These are phyloP conservation scores for Lasiosphaeria hispida DNA, from an alignment of 495 filamentous ascomycete species.

Conservation along the genomic window DNA sequence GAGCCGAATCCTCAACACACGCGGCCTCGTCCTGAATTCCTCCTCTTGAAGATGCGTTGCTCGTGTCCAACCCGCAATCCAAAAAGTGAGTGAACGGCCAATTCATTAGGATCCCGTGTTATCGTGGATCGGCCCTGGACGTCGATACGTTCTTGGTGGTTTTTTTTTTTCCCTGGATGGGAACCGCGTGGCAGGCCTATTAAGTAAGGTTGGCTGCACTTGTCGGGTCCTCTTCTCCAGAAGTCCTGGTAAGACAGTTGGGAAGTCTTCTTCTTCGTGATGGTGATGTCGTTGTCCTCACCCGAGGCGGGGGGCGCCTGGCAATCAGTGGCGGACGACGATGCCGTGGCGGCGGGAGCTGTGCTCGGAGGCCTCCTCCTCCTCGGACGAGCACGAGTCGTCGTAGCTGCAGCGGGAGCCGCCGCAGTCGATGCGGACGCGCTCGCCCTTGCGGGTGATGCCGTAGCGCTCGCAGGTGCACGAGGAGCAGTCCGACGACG, in stretches of 20 bases:
- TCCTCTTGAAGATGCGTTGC: too few species aligned
- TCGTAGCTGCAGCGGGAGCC: slow-evolving; percentile 79
- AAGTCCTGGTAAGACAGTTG: slow-evolving; percentile 17
- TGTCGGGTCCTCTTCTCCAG: background rate
- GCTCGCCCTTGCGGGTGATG: slow-evolving; percentile 86
- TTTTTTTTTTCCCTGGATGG: too few species aligned
- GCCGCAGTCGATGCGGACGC: slow-evolving; percentile 92
- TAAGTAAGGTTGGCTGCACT: too few species aligned
- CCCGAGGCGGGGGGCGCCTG: slow-evolving; percentile 25
- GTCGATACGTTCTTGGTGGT: slow-evolving; percentile 21
- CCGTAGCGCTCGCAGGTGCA: slow-evolving; percentile 95
- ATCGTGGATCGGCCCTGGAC: slow-evolving; percentile 14
- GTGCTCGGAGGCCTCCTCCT: slow-evolving; percentile 51
- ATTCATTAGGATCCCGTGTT: background rate
- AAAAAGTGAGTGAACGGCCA: slow-evolving; percentile 21
- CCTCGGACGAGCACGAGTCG: slow-evolving; percentile 57
- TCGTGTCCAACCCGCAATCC: background rate
- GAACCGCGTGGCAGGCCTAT: too few species aligned
- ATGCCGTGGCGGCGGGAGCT: slow-evolving; percentile 72
- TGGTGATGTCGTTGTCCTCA: slow-evolving; percentile 18
- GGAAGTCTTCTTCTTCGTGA: slow-evolving; percentile 20
- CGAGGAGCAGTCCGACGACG: slow-evolving; percentile 48
- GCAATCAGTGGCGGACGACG: slow-evolving; percentile 57
- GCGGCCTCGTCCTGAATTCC: too few species aligned
- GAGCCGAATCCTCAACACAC: too few species aligned